phyloP scores from a whole-genome alignment of 192 early-diverging fungal species.

The Geranomyces michiganensis region DNA sequence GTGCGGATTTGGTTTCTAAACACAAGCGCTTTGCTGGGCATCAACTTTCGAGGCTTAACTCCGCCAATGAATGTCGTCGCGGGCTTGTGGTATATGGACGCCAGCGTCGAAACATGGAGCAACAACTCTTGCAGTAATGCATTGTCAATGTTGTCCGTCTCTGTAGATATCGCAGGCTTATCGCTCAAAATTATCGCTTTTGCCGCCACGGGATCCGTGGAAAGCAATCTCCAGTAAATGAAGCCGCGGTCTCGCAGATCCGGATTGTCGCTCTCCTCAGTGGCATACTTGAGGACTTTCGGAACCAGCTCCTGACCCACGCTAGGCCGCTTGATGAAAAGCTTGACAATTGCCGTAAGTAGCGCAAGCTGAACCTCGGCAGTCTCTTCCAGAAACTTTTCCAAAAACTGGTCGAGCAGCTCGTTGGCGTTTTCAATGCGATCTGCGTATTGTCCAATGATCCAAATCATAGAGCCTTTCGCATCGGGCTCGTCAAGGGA shows the following conservation, averaged over 20 bases:
- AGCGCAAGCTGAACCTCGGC: slow-evolving; percentile 87
- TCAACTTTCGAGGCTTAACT: slow-evolving; percentile 23
- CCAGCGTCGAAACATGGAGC: slow-evolving; percentile 81
- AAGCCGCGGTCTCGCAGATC: slow-evolving; percentile 97
- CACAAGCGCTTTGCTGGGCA: slow-evolving; percentile 19
- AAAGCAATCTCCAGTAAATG: slow-evolving; percentile 96
- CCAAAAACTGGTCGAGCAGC: slow-evolving; percentile 84
- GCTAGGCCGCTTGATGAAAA: slow-evolving; percentile 91
- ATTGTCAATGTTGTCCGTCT: slow-evolving; percentile 89
- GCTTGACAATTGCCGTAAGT: slow-evolving; percentile 93
- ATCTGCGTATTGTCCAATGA: slow-evolving; percentile 97
- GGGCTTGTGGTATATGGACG: slow-evolving; percentile 91
- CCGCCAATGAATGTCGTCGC: slow-evolving; percentile 82
- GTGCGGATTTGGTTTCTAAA: slow-evolving; percentile 11
- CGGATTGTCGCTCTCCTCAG: slow-evolving; percentile 93
- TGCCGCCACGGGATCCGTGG: slow-evolving; percentile 88
- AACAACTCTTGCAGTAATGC: slow-evolving; percentile 85
- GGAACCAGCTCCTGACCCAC: slow-evolving; percentile 92
- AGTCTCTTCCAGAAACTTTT: slow-evolving; percentile 84
- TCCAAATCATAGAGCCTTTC: slow-evolving; percentile 99
- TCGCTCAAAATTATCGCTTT: slow-evolving; percentile 91
- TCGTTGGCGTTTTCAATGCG: slow-evolving; percentile 96
- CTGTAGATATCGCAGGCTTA: slow-evolving; percentile 91
- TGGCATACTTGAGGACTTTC: slow-evolving; percentile 91
- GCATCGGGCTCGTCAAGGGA: slow-evolving; percentile 97